Evolutionary conservation across 176 grass and related monocot species (phyloP).

Genomic region (Bromus sterilis): DNA sequence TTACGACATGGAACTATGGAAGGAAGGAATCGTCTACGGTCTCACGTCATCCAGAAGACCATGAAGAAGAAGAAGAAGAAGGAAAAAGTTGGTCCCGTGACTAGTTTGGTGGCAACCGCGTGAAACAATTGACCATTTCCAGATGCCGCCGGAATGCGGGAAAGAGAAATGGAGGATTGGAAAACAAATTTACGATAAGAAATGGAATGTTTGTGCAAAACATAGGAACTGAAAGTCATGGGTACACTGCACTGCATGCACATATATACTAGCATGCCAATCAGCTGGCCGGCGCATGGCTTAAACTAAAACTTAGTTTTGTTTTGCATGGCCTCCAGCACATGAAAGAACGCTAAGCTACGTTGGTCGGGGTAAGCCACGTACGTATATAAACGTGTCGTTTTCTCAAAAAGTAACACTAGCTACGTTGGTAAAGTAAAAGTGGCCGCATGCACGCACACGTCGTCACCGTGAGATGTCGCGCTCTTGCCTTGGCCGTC

Average conservation of each 20-base stretch:
- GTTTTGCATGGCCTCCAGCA: not conserved
- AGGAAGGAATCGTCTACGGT: not conserved
- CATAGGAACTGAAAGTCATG: too few species aligned
- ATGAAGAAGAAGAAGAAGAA: not conserved
- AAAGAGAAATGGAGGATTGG: too few species aligned
- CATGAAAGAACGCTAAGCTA: too few species aligned
- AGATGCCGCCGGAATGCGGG: too few species aligned
- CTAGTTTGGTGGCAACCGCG: too few species aligned
- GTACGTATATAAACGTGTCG: not conserved
- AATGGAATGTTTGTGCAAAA: too few species aligned
- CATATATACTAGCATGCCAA: too few species aligned
- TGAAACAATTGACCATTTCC: not conserved
- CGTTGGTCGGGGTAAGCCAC: not conserved
- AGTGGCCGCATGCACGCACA: too few species aligned
- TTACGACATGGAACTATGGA: not conserved
- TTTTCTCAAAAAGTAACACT: not conserved
- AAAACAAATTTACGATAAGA: too few species aligned
- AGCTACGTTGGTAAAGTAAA: slow-evolving; percentile 28
- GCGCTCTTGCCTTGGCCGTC: too few species aligned
- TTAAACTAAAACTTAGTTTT: not conserved
- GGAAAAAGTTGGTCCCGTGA: not conserved
- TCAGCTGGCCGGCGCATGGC: not conserved
- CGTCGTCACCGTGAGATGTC: too few species aligned
- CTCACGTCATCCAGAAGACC: not conserved
- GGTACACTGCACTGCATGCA: too few species aligned